Percentiles rank a stretch among this genome's conserved stretches.
These are phyloP conservation scores for Stevia rebaudiana DNA, from an alignment of 140 eudicot genomes.

Conservation along the genomic window DNA sequence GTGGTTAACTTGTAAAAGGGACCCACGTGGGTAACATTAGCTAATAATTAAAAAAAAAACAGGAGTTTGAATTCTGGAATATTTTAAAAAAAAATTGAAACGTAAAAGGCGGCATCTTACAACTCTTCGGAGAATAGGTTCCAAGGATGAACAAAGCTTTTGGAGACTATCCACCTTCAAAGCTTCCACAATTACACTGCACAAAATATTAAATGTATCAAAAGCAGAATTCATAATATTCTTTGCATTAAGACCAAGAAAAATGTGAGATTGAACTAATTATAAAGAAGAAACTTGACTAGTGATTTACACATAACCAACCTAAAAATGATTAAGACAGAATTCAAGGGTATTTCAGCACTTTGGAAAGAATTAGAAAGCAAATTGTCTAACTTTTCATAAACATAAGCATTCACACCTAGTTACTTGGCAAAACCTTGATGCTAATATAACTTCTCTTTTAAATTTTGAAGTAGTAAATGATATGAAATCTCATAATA, in stretches of 20 bases:
- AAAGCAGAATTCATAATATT: not conserved
- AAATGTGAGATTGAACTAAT: not conserved
- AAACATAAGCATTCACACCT: not conserved
- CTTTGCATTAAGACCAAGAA: not conserved
- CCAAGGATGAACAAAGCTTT: constrained; percentile 96
- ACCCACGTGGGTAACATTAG: not conserved
- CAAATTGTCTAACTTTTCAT: not conserved
- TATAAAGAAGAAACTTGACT: not conserved
- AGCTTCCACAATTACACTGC: constrained; percentile 98
- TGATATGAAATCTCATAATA: not conserved
- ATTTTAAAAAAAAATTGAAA: not conserved
- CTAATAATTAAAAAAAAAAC: not conserved
- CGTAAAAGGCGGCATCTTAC: constrained; percentile 36
- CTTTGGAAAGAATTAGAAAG: not conserved
- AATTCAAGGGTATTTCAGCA: not conserved
- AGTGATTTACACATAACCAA: not conserved
- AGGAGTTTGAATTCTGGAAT: not conserved
- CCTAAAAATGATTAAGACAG: constrained; percentile 3
- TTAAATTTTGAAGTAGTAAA: not conserved
- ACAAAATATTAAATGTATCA: constrained; percentile 14
- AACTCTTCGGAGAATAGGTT: constrained; percentile 98
- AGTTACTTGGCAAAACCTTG: not conserved
- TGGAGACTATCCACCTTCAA: constrained; percentile 94
- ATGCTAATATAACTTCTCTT: not conserved
- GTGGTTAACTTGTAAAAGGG: constrained; percentile 10